Percentiles rank a stretch among this genome's conserved stretches.
These are phyloP conservation scores for Helianthus tuberosus DNA, from an alignment of 129 eudicot genomes.

Conservation along the genomic window DNA sequence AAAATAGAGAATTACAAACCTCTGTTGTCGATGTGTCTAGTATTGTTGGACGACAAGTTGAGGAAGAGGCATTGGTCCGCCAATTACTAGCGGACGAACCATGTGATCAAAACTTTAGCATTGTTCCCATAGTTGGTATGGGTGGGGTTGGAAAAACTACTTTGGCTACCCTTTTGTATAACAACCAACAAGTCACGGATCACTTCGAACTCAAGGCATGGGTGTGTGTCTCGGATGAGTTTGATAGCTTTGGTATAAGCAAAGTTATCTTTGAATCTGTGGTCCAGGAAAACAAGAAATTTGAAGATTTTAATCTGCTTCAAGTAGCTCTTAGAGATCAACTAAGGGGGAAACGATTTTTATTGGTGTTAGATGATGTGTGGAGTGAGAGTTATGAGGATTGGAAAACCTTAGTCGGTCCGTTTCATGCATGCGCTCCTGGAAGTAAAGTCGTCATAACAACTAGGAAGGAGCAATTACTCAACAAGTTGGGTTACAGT, in stretches of 20 bases:
- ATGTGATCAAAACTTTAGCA: background rate
- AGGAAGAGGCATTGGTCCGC: background rate
- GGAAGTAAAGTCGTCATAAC: too few relatives aligned
- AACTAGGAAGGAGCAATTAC: too few relatives aligned
- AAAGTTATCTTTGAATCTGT: background rate
- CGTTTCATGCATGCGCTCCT: too few relatives aligned
- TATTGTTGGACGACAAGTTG: background rate
- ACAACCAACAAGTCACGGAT: background rate
- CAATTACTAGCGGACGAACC: background rate
- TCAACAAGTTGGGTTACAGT: too few relatives aligned
- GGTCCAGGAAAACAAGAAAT: background rate
- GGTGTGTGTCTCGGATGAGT: constrained; percentile 2
- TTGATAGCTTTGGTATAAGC: background rate
- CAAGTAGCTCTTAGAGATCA: too few relatives aligned
- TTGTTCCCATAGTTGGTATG: background rate
- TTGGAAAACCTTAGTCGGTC: too few relatives aligned
- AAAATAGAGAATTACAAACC: background rate
- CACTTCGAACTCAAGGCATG: background rate
- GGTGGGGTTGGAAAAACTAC: background rate
- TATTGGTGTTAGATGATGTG: too few relatives aligned
- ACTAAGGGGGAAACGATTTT: too few relatives aligned
- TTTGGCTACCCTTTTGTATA: background rate
- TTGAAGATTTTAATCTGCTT: background rate
- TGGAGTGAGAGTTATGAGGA: too few relatives aligned
- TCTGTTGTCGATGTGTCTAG: background rate